These are phyloP conservation scores for Fusarium sp. DNA, from an alignment of 2,329 filamentous ascomycete species.

Conservation along the genomic window DNA sequence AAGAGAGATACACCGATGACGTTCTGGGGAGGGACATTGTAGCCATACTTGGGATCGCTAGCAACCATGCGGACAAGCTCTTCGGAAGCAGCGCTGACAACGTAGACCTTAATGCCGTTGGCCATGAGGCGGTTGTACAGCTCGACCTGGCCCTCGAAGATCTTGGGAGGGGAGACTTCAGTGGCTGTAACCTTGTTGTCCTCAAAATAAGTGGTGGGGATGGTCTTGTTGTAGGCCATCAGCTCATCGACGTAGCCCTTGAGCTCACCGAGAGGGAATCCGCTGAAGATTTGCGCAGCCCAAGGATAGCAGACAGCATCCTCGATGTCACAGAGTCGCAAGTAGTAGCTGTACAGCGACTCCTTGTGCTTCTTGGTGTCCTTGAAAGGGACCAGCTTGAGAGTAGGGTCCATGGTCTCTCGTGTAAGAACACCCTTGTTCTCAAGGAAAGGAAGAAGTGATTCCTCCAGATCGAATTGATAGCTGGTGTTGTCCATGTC, in stretches of 20 bases:
- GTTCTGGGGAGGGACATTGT: slow-evolving; percentile 55
- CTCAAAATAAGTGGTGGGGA: slow-evolving; percentile 50
- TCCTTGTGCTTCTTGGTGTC: slow-evolving; percentile 51
- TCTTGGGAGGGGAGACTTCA: slow-evolving; percentile 47
- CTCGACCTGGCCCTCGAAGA: slow-evolving; percentile 53
- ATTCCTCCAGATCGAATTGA: slow-evolving; percentile 54
- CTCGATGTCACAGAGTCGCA: slow-evolving; percentile 54
- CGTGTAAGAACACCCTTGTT: slow-evolving; percentile 52
- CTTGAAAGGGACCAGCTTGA: slow-evolving; percentile 54
- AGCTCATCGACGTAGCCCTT: slow-evolving; percentile 58
- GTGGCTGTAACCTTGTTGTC: slow-evolving; percentile 43
- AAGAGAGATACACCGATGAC: slow-evolving; percentile 55
- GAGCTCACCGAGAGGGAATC: slow-evolving; percentile 54
- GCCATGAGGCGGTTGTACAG: slow-evolving; percentile 54
- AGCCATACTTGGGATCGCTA: slow-evolving; percentile 55
- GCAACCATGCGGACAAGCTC: slow-evolving; percentile 57
- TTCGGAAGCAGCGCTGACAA: slow-evolving; percentile 53
- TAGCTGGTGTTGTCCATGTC: slow-evolving; percentile 59
- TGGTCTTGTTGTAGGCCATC: slow-evolving; percentile 52
- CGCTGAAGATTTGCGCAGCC: slow-evolving; percentile 53
- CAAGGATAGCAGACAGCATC: slow-evolving; percentile 55
- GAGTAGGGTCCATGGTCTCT: slow-evolving; percentile 51
- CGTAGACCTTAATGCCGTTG: slow-evolving; percentile 55
- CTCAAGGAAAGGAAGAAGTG: slow-evolving; percentile 54
- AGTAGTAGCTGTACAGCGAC: slow-evolving; percentile 56